Base-by-base conservation (phyloP, 2,329 filamentous ascomycete species). In the Pseudogymnoascus sp. region DNA sequence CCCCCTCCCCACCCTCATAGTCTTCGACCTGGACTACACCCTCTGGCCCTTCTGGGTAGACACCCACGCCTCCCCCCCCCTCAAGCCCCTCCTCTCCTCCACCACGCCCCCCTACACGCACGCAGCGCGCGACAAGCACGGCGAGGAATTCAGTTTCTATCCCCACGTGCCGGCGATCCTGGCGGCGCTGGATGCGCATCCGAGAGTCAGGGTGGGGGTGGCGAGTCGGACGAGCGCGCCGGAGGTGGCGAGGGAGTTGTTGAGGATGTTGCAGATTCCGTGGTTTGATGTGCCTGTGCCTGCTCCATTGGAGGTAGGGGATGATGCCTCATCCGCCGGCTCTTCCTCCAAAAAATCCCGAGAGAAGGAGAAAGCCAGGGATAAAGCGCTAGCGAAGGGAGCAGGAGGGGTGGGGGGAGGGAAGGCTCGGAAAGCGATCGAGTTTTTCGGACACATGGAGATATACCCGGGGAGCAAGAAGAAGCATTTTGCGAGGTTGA, bases 11-110 rank as follows among this genome's bases (percentile, higher is more conserved):
- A 86, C 88, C 67, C 83, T 96, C 69, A 83, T 98, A 71, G 90
- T 95, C 68, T 97, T 98, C 78, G 95, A 98, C 75, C 85, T 98
- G 67, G 93, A 98, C 81, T 98, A 97, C 81, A 98, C 95, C 0
- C 82, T 98, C n/a, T 98, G 93, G 95, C 92, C 93, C 4, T 97
- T 97, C 78, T 98, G 93, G 93, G 88, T 96, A 1, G 95, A 98
- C 79, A 96, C 92, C 3, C 93, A 97, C 77, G 89, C 95, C 70
- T 85, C 86, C 23, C 83, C 86, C 6, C 93, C 92, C 0, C 78
- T 96, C 16, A 82, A 83, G 68, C 71, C 80, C 6, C 78, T 80
- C 63, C 64, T 78, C 0, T 67, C 73, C 70, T 61, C 79, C 77
- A 76, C 78, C 19, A 36, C 14, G 1, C 54, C 54, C 14, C 34